Evolutionary conservation across 1,284 basidiomycete species (phyloP), one percentile per base, ranked within the genome.

Genomic region (Tilletia setariae): DNA sequence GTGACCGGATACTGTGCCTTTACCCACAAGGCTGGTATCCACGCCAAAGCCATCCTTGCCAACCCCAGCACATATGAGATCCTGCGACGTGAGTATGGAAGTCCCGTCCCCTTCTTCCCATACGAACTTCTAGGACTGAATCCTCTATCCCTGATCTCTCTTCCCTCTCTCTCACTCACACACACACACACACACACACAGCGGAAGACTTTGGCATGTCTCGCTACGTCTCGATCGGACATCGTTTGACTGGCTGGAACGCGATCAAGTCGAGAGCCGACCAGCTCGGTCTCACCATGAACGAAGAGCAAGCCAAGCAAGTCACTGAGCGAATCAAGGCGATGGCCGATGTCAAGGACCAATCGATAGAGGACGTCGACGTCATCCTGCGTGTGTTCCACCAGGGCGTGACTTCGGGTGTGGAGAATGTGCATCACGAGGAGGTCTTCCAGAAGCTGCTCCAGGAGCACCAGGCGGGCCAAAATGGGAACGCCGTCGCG

Each of bases 1-100:
- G 87, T 88, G 78, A 88, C 87, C 68, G 96, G 96, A 35, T 98
- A 98, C 86, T 98, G 96, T 83, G 96, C 96, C 21, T 99, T 99
- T 86, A 99, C 96, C 30, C 96, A 98, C 90, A 98, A 99, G 90
- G 96, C 96, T 40, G 96, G 96, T 84, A 99, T 99, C 77, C 96
- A 99, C 85, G 96, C 96, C 86, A 99, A 99, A 88, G 96, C 96
- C 51, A 99, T 99, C 84, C 89, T 99, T 68, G 98, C 98, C 86
- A 98, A 99, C 88, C 96, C 96, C 1, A 93, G 91, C 79, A 99
- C 96, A 11, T 99, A 98, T 73, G 78, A 80, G 70, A 81, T 82
- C 67, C 74, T 83, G 70, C 78, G 76, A 67, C 35, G 35, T 40
- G 35, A 40, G 35, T 40, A 4, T 11, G 35, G 4, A 4, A 4